phyloP scores from a whole-genome alignment of 441 rosid species.

The Erodium trifolium region DNA sequence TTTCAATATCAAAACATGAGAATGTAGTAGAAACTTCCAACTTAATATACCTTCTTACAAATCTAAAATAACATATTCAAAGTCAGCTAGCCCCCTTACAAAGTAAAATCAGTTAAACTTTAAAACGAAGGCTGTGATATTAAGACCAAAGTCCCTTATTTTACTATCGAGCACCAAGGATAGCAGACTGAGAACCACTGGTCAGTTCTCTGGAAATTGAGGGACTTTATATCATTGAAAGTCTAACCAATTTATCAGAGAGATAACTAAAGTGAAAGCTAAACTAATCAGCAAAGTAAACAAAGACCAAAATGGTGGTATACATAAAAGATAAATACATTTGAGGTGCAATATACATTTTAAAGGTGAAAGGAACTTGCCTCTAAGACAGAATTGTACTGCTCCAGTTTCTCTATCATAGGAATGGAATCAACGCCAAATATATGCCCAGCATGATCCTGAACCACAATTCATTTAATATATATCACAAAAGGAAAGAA shows the following conservation, averaged over 20 bases:
- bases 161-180: neutral
- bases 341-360: constrained; percentile 11
- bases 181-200: neutral
- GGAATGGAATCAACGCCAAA: constrained; percentile 78
- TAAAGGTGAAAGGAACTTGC: constrained; percentile 30
- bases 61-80: constrained; percentile 14
- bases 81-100: constrained; percentile 12
- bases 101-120: constrained; percentile 1
- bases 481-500: neutral
- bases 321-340: constrained; percentile 6
- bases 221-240: neutral
- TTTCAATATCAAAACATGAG: constrained; percentile 6
- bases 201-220: constrained; percentile 2
- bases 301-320: neutral
- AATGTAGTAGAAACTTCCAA: constrained; percentile 10
- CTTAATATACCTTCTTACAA: neutral
- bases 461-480: constrained; percentile 19
- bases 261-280: constrained; percentile 2
- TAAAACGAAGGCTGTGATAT: neutral
- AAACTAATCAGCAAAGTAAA: neutral
- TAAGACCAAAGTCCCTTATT: neutral
- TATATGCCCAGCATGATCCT: constrained; percentile 99
- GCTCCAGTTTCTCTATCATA: constrained; percentile 87
- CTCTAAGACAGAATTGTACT: constrained; percentile 72
- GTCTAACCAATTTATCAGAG: neutral